Percentiles rank a stretch among this genome's conserved stretches.
Evolutionary conservation across 768 basidiomycete genomes (phyloP).

Genomic region (Clathrus columnatus): DNA sequence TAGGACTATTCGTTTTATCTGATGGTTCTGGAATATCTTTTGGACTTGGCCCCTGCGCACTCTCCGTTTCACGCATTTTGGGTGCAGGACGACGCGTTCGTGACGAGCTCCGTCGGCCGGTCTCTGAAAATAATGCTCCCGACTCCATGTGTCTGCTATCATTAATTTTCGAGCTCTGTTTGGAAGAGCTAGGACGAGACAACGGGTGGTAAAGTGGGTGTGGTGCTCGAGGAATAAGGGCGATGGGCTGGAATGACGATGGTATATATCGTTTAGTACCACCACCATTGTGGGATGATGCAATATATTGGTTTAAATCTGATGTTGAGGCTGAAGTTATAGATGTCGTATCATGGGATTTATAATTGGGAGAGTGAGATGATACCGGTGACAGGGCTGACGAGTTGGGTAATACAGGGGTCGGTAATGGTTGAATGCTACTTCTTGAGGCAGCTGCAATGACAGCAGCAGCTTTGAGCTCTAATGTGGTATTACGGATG

Average conservation of each 20-base stretch:
- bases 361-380: not conserved
- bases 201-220: conserved; percentile 12
- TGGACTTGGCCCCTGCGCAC: conserved; percentile 3
- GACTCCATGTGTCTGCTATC: not conserved
- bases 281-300: not conserved
- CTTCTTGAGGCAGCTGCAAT: conserved; percentile 1
- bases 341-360: not conserved
- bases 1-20: conserved; percentile 3
- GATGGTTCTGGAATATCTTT: not conserved
- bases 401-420: not conserved
- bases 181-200: conserved; percentile 4
- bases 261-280: not conserved
- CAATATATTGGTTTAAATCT: not conserved
- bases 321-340: not conserved
- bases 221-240: conserved; percentile 4
- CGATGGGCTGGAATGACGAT: not conserved
- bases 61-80: conserved; percentile 41
- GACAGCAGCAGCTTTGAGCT: conserved; percentile 9
- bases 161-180: not conserved
- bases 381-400: not conserved
- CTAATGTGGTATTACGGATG: conserved; percentile 11
- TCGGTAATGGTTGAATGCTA: not conserved
- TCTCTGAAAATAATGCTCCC: not conserved
- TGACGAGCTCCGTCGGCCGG: conserved; percentile 28
- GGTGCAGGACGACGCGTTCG: conserved; percentile 40